phyloP scores from a whole-genome alignment of 352 stramenopile species.

The Globisporangium spinosum region DNA sequence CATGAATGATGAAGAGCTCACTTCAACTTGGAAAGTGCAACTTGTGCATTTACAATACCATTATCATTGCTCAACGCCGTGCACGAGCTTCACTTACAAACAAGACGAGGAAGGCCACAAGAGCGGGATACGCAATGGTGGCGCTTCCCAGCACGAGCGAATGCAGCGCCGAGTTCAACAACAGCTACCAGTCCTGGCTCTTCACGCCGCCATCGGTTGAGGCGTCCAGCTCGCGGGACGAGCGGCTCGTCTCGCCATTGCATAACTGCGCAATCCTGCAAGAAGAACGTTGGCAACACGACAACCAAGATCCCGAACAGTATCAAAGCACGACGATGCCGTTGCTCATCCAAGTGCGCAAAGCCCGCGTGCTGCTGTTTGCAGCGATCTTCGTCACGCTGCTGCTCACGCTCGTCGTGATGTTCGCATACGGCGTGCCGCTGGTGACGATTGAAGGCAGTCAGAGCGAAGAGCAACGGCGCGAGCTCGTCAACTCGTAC shows the following conservation, averaged over 20 bases:
- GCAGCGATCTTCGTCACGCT: slow-evolving; percentile 18
- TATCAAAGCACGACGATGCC: slow-evolving; percentile 19
- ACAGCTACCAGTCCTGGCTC: slow-evolving; percentile 14
- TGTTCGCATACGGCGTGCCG: slow-evolving; percentile 28
- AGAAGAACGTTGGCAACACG: neutral
- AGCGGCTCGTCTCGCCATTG: slow-evolving; percentile 24
- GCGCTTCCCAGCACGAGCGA: neutral
- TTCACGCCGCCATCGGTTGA: slow-evolving; percentile 9
- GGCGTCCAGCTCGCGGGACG: neutral
- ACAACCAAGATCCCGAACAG: neutral
- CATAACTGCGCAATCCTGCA: slow-evolving; percentile 24
- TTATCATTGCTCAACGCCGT: neutral
- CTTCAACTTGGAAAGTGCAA: slow-evolving; percentile 16
- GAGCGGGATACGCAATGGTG: neutral
- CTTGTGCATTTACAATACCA: neutral
- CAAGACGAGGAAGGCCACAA: neutral
- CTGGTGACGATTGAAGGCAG: slow-evolving; percentile 24
- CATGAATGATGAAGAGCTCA: slow-evolving; percentile 1
- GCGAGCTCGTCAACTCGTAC: slow-evolving; percentile 30
- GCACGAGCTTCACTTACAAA: neutral
- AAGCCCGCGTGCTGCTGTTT: slow-evolving; percentile 24
- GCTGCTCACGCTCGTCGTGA: slow-evolving; percentile 24
- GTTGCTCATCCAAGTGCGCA: slow-evolving; percentile 25
- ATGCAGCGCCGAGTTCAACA: slow-evolving; percentile 6
- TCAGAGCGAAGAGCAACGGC: slow-evolving; percentile 12